Base-by-base conservation (phyloP, 371 early-diverging fungal species). In the Dentiscutata heterogama region DNA sequence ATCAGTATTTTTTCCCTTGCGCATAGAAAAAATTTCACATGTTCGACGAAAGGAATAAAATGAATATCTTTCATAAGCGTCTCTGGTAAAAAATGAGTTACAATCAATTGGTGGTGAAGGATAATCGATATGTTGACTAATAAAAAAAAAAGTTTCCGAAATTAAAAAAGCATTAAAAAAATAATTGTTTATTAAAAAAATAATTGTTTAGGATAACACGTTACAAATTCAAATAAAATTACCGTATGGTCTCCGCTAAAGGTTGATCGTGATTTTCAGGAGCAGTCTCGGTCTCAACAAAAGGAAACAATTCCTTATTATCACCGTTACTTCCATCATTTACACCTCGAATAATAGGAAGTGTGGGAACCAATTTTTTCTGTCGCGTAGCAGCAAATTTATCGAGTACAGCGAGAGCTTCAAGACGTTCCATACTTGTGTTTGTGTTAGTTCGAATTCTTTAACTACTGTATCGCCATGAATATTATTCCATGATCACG, bases 1-100 rank as follows among this genome's bases (percentile, higher is more conserved):
- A 58, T 58, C 22, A 56, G 11, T 20, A 20, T 58, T 58, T 18
- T n/a, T 58, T 58, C 10, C 22, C n/a, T 58, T 10, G 2, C n/a
- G 20, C 18, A 8, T 22, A 58, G 58, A 18, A 18, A 22, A 58
- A 7, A 58, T 58, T 10, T 58, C 58, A 20, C 18, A 58, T n/a
- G 8, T 10, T n/a, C 58, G 58, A 58, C 22, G 58, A n/a, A 58
- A 58, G 3, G 58, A 58, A 58, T 22, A 58, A 58, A n/a, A 22
- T 58, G 58, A 58, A 58, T 58, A 58, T 22, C 14, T 58, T n/a
- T 58, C 22, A 20, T 58, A 58, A 58, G 58, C 58, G 6, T 58
- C 58, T 58, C 22, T 58, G 58, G 58, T 58, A 22, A 58, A 58
- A 58, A 58, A 58, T 58, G 58, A 58, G 22, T 58, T 58, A 20